Conservation (phyloP, 1,284 basidiomycete genomes). For the Heterobasidion irregulare region DNA sequence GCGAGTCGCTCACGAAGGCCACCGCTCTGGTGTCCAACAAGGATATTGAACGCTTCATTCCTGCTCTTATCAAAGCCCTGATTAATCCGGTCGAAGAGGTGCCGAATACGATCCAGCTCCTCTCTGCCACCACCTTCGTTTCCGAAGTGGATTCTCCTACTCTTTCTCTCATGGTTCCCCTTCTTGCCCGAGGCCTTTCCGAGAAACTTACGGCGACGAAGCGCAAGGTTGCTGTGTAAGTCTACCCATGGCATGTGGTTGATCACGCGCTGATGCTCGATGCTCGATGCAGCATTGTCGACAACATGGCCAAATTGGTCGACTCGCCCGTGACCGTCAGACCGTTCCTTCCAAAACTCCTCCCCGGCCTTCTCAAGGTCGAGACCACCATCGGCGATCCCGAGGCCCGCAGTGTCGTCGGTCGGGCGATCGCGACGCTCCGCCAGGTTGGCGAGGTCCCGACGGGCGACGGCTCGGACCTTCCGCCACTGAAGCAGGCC, state of each 20-base stretch:
- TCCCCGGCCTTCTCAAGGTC: constrained; percentile 92
- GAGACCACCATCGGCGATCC: constrained; percentile 90
- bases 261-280: constrained; percentile 6
- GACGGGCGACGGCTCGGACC: constrained; percentile 79
- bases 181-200: constrained; percentile 90
- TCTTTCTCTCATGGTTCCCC: constrained; percentile 97
- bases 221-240: constrained; percentile 93
- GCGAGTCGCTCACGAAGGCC: constrained; percentile 89
- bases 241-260: constrained; percentile 2
- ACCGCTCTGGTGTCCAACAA: constrained; percentile 97
- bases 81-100: constrained; percentile 99
- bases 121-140: constrained; percentile 99
- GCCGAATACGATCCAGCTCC: constrained; percentile 90
- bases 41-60: constrained; percentile 98
- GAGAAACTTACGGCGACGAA: constrained; percentile 95
- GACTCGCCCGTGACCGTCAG: constrained; percentile 93
- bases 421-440: constrained; percentile 86
- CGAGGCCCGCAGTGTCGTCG: constrained; percentile 87
- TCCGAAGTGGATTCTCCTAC: constrained; percentile 99
- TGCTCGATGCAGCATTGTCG: constrained; percentile 61
- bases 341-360: constrained; percentile 92
- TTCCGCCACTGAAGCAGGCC: constrained; percentile 74
- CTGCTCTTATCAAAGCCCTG: constrained; percentile 93
- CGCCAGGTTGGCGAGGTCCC: constrained; percentile 90
- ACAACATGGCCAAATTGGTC: constrained; percentile 99